Percentiles rank a stretch among this genome's conserved stretches.
Evolutionary conservation across 352 stramenopile genomes (phyloP).

Genomic region (Phytophthora tentaculata): DNA sequence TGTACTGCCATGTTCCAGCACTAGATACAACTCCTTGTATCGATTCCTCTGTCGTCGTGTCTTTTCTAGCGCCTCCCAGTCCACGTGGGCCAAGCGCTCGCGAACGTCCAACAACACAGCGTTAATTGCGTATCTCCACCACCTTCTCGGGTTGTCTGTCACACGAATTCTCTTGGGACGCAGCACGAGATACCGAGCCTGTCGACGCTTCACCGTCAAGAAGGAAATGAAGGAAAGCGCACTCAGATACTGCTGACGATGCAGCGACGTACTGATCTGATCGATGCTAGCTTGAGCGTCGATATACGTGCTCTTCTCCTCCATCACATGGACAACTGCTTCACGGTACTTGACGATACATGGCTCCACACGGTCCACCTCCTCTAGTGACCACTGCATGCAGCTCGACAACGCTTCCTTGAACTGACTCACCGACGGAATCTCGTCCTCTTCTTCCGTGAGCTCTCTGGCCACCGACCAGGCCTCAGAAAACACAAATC

Average conservation of each 20-base stretch:
- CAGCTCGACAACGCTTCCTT: constrained; percentile 77
- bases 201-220: constrained; percentile 61
- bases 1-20: constrained; percentile 32
- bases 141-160: constrained; percentile 53
- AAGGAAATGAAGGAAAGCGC: constrained; percentile 79
- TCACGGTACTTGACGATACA: constrained; percentile 79
- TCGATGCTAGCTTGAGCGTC: constrained; percentile 77
- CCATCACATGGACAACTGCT: constrained; percentile 82
- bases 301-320: constrained; percentile 91
- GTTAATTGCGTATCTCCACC: constrained; percentile 83
- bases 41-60: constrained; percentile 42
- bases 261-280: constrained; percentile 68
- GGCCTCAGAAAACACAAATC: constrained; percentile 86
- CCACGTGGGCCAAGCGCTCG: constrained; percentile 70
- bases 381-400: constrained; percentile 70
- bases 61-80: constrained; percentile 61
- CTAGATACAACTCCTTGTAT: constrained; percentile 74
- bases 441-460: constrained; percentile 78
- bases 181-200: constrained; percentile 63
- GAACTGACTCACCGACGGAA: constrained; percentile 75
- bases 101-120: constrained; percentile 77
- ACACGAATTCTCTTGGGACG: constrained; percentile 57
- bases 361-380: constrained; percentile 64
- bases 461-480: constrained; percentile 81
- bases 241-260: constrained; percentile 78